Conservation (phyloP, 2,329 filamentous ascomycete species). For the Calonectria crousiana region DNA sequence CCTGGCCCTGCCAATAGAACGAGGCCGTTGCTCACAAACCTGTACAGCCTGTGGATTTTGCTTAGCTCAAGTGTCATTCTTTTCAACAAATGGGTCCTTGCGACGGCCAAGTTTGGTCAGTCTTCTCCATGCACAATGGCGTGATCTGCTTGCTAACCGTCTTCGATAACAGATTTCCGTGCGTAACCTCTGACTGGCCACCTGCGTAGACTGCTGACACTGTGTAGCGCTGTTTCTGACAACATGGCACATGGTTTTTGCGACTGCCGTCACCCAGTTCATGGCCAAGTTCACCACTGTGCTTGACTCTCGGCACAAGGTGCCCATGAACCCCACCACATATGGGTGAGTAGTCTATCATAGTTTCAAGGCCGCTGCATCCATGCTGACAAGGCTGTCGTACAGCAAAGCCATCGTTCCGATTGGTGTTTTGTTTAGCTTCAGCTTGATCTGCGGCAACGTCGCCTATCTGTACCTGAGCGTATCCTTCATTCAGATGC, state of each 20-base stretch:
- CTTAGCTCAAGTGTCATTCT: slow-evolving; percentile 26
- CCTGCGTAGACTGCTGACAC: neutral
- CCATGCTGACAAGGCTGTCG: neutral
- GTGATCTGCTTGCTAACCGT: neutral
- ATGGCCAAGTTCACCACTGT: slow-evolving; percentile 24
- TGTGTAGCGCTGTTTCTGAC: slow-evolving; percentile 20
- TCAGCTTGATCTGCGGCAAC: slow-evolving; percentile 25
- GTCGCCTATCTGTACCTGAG: slow-evolving; percentile 25
- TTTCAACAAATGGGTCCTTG: slow-evolving; percentile 28
- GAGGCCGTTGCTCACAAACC: neutral
- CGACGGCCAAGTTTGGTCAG: slow-evolving; percentile 24
- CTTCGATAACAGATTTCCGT: slow-evolving; percentile 17
- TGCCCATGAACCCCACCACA: slow-evolving; percentile 21
- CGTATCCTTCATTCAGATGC: slow-evolving; percentile 28
- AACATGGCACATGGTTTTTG: slow-evolving; percentile 28
- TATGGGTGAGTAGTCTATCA: slow-evolving; percentile 7
- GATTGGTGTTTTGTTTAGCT: slow-evolving; percentile 25
- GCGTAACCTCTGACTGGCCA: neutral
- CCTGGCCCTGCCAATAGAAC: neutral
- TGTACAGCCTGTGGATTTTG: slow-evolving; percentile 17
- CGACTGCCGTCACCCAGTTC: slow-evolving; percentile 14
- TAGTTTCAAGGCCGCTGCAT: neutral
- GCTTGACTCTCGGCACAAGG: slow-evolving; percentile 27
- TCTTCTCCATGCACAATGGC: neutral
- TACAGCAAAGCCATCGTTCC: slow-evolving; percentile 22